phyloP scores from a whole-genome alignment of 345 rosid species.

The Euclidium syriacum region DNA sequence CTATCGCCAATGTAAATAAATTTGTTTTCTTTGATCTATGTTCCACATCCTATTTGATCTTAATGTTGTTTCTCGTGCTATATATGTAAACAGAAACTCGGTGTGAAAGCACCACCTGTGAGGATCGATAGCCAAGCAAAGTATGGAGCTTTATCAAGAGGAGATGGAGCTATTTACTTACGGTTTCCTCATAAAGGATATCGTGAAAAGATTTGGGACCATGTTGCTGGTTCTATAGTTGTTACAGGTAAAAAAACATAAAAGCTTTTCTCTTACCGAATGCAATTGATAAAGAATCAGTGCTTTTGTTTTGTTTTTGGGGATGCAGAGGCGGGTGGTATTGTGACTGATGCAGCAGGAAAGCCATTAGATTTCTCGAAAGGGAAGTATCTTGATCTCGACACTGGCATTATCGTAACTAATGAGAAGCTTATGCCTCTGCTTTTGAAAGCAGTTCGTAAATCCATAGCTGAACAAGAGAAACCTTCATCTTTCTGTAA shows the following conservation, averaged over 20 bases:
- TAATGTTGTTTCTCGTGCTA: background rate
- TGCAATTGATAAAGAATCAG: background rate
- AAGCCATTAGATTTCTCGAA: constrained; percentile 70
- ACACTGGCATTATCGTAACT: constrained; percentile 70
- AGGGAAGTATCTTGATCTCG: constrained; percentile 68
- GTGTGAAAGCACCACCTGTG: constrained; percentile 86
- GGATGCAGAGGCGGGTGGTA: constrained; percentile 94
- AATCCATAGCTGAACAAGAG: constrained; percentile 55
- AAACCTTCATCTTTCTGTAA: constrained; percentile 54
- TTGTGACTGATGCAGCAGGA: constrained; percentile 71
- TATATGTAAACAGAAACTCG: constrained; percentile 85
- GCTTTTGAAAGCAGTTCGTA: constrained; percentile 69
- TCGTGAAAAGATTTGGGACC: constrained; percentile 97
- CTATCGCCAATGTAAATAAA: constrained; percentile 53
- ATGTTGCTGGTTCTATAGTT: constrained; percentile 90
- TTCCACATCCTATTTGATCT: too few relatives aligned
- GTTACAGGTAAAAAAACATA: constrained; percentile 68
- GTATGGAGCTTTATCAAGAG: constrained; percentile 88
- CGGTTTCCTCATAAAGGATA: constrained; percentile 83
- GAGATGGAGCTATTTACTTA: constrained; percentile 90
- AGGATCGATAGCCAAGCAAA: constrained; percentile 96
- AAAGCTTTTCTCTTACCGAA: background rate
- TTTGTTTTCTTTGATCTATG: constrained; percentile 14
- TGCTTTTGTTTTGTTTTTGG: background rate
- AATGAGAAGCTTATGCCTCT: constrained; percentile 82